Evolutionary conservation across 2,329 filamentous ascomycete species (phyloP), one percentile per base, ranked within the genome.

Genomic region (Aspergillus sp.): DNA sequence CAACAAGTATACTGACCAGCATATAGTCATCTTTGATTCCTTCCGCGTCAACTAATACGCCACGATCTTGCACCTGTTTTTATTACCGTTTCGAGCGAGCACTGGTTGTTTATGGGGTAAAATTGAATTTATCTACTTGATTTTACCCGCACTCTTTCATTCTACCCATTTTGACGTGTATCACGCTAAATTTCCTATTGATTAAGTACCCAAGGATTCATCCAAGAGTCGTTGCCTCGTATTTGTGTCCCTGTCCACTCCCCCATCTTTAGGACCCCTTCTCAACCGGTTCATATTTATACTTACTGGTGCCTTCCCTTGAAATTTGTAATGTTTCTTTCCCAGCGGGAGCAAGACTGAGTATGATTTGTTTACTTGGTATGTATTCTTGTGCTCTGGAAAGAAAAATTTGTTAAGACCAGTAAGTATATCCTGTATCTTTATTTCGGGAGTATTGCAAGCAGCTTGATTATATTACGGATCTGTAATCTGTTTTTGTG

Each of bases 41-140:
- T 68, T 68, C 66, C 66, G 66, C 64, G 59, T 68, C 60, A 68
- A 65, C 56, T 67, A 54, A 62, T 61, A 53, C 17, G 24, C 27
- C 23, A 47, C 31, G 45, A 59, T 58, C 35, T 37, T 59, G 59
- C 57, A 55, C 47, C 50, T 66, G 63, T 66, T 57, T 61, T 55
- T 62, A 55, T 47, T 50, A 17, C 17, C 49, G 21, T 62, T 64
- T 68, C 64, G 52, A 66, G 64, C 60, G 63, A 65, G 60, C 64
- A 62, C 52, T 63, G 60, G 57, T 60, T 62, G 45, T 62, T 63
- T 65, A 60, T 57, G 55, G 58, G 62, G 64, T 58, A 67, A 65
- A 62, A 60, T 47, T 37, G 14, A 37, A 15, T n/a, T n/a, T n/a
- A 21, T 37, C 14, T n/a, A 31, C 9, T 31, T 31, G 27, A 11